Evolutionary conservation across 257 asterid species (phyloP), one percentile per base, ranked within the genome.

Genomic region (Jaltomata sinuosa): DNA sequence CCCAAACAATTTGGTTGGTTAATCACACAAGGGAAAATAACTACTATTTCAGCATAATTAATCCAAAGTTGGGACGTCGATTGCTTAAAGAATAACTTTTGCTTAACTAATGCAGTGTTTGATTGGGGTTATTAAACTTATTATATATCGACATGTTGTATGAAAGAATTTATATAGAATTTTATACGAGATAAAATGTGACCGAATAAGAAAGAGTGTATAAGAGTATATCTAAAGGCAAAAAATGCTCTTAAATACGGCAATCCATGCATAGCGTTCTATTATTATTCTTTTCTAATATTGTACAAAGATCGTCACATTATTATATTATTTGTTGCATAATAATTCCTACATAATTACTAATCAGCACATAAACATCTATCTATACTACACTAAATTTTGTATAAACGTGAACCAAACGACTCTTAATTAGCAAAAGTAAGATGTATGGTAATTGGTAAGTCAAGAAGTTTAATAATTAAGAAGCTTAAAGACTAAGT

Each of bases 401-500:
- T 69, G 27, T 6, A 14, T n/a, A 40, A 72, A 74, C 32, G 6
- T 74, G 7, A 22, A 45, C 57, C 40, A 45, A 87, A 85, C 83
- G 52, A 40, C 79, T 42, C 80, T 14, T 40, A n/a, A 47, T 45
- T 25, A 74, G 59, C 38, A 25, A 38, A 34, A 6, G 21, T 72
- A 22, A 11, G 55, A 22, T 7, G 19, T 12, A 21, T 10, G 21
- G 6, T 12, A 19, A 42, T 21, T 10, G 21, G 6, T 12, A 19
- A 42, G 27, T 21, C 21, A n/a, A 67, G 31, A 83, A 64, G 25
- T 68, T 59, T 36, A 40, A 71, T 64, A 64, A 64, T 64, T 36
- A 68, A 87, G 93, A 92, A 90, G 89, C 95, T 95, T 94, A 86
- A 90, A 91, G 94, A 90, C 85, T 92, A 95, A 95, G 99, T 52